Evolutionary conservation across 1,139 yeast species (phyloP).

Genomic region (Pichia sp.): DNA sequence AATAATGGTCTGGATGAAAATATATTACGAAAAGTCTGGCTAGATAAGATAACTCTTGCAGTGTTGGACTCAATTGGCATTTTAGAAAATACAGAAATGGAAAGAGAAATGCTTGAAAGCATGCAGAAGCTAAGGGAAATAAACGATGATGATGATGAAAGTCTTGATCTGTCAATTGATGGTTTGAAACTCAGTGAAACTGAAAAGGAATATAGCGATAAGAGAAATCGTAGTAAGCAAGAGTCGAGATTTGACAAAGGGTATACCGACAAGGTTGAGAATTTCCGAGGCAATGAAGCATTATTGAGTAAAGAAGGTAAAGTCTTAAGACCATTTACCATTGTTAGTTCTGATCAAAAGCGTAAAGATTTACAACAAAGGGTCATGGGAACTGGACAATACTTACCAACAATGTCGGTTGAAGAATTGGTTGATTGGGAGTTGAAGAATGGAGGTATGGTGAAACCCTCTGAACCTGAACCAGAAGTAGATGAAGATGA

Average conservation of each 20-base stretch:
- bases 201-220: constrained; percentile 5
- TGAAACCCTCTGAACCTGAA: constrained; percentile 38
- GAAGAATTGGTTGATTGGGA: constrained; percentile 89
- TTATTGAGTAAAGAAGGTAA: constrained; percentile 63
- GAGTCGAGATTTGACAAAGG: constrained; percentile 16
- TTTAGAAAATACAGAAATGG: constrained; percentile 11
- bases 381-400: constrained; percentile 90
- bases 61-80: constrained; percentile 7
- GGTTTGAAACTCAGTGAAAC: constrained; percentile 28
- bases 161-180: constrained; percentile 4
- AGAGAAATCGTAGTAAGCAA: constrained; percentile 6
- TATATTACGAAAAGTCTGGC: constrained; percentile 3
- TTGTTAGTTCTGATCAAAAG: constrained; percentile 32
- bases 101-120: constrained; percentile 11
- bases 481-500: constrained; percentile 45
- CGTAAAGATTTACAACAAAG: constrained; percentile 50
- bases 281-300: constrained; percentile 23
- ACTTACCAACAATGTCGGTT: constrained; percentile 88
- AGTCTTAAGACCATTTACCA: constrained; percentile 76
- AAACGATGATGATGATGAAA: not conserved
- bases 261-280: constrained; percentile 19
- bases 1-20: constrained; percentile 41
- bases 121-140: not conserved
- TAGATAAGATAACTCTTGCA: constrained; percentile 6
- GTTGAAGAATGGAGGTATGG: constrained; percentile 73